Evolutionary conservation across 306 rosid genomes (phyloP).

Genomic region (Mimosa bimucronata): DNA sequence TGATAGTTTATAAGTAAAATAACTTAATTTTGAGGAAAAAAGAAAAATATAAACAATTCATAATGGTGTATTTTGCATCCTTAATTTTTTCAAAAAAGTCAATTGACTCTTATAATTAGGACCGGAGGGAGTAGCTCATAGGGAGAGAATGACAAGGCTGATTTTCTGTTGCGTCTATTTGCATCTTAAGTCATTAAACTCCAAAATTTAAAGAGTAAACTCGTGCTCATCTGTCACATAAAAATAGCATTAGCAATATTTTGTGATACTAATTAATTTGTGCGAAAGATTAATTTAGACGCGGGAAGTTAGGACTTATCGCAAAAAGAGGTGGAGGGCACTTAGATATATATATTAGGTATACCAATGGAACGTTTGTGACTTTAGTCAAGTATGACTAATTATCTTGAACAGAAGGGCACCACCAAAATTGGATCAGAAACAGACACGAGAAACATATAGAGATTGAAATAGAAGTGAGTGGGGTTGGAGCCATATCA

Average conservation of each 20-base stretch:
- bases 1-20: no score
- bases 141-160: not conserved
- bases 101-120: not conserved
- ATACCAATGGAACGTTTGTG: not conserved
- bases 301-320: not conserved
- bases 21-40: no score
- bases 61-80: no score
- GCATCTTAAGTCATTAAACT: no score
- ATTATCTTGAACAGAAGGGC: not conserved
- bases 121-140: no score
- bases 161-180: not conserved
- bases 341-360: not conserved
- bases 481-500: not conserved
- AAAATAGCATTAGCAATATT: no score
- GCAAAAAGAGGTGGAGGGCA: not conserved
- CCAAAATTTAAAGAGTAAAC: no score
- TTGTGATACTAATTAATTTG: no score
- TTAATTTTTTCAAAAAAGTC: no score
- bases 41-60: no score
- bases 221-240: not conserved
- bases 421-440: not conserved
- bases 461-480: not conserved
- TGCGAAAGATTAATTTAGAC: no score
- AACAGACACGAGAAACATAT: not conserved
- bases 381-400: not conserved